Conservation (phyloP, 2,329 filamentous ascomycete genomes). For the Fusarium mangiferae region DNA sequence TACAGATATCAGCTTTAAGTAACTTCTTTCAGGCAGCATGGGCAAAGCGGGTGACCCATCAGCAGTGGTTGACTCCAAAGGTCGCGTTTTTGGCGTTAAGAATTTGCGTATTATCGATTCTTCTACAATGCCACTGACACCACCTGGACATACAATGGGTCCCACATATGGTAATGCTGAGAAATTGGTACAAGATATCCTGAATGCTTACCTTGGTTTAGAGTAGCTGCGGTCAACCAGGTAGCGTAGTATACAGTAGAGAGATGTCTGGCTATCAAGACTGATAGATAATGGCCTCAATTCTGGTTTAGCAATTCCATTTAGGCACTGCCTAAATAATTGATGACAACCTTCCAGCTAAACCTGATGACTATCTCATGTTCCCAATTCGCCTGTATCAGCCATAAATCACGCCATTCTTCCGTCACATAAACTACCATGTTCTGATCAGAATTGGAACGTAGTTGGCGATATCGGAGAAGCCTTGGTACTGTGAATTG, state of each 20-base stretch:
- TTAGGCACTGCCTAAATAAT: background rate
- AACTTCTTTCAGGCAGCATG: background rate
- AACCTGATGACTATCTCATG: background rate
- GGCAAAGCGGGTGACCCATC: background rate
- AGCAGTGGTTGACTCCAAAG: background rate
- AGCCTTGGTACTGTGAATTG: too few relatives aligned
- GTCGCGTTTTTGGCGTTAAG: background rate
- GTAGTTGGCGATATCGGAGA: background rate
- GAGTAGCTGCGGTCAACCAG: background rate
- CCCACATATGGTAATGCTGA: background rate
- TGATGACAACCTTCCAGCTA: background rate
- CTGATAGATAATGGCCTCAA: background rate
- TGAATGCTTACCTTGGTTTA: background rate
- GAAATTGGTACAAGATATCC: background rate
- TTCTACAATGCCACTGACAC: background rate
- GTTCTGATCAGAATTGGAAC: fast-evolving
- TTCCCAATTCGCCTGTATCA: too few relatives aligned
- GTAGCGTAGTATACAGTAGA: background rate
- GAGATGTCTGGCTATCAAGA: background rate
- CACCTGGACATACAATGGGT: background rate
- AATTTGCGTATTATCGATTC: background rate
- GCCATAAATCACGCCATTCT: background rate
- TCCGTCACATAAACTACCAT: background rate
- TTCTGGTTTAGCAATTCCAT: background rate
- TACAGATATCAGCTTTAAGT: fast-evolving